Evolutionary conservation across 306 rosid species (phyloP).

Genomic region (Lathyrus aphaca): DNA sequence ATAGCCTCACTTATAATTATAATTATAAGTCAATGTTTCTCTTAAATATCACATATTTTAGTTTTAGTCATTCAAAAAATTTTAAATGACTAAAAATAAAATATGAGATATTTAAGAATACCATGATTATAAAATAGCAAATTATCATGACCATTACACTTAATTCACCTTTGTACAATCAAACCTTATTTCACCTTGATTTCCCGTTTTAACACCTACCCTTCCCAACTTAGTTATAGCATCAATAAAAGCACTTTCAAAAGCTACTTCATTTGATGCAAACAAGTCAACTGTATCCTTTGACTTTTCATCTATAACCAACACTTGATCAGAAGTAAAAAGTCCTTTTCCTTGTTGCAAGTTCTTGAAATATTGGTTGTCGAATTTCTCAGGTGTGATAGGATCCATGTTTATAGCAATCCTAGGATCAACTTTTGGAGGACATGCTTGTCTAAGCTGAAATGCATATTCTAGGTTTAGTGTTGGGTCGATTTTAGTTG

Average conservation of each 20-base stretch:
- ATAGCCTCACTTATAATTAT: too few relatives aligned
- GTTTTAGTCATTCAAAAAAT: too few relatives aligned
- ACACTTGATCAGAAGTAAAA: constrained; percentile 74
- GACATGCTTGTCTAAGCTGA: constrained; percentile 57
- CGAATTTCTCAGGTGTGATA: constrained; percentile 56
- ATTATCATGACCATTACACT: too few relatives aligned
- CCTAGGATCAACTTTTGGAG: constrained; percentile 63
- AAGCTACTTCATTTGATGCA: constrained; percentile 64
- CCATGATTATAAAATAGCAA: too few relatives aligned
- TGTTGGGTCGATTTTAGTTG: constrained; percentile 65
- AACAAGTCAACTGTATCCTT: constrained; percentile 65
- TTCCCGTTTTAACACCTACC: constrained; percentile 71
- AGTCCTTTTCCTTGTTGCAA: constrained; percentile 79
- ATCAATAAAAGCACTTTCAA: constrained; percentile 54
- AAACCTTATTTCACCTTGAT: constrained; percentile 69
- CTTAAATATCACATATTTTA: too few relatives aligned
- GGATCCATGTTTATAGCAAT: constrained; percentile 67
- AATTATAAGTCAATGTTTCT: too few relatives aligned
- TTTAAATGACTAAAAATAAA: too few relatives aligned
- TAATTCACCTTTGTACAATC: constrained; percentile 51
- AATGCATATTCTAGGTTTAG: constrained; percentile 57
- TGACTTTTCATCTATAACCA: constrained; percentile 67
- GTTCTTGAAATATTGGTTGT: constrained; percentile 76
- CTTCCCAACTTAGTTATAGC: constrained; percentile 85
- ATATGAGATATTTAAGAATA: too few relatives aligned